These are phyloP conservation scores for Pichia exigua DNA, from an alignment of 805 yeast genomes.

Conservation along the genomic window DNA sequence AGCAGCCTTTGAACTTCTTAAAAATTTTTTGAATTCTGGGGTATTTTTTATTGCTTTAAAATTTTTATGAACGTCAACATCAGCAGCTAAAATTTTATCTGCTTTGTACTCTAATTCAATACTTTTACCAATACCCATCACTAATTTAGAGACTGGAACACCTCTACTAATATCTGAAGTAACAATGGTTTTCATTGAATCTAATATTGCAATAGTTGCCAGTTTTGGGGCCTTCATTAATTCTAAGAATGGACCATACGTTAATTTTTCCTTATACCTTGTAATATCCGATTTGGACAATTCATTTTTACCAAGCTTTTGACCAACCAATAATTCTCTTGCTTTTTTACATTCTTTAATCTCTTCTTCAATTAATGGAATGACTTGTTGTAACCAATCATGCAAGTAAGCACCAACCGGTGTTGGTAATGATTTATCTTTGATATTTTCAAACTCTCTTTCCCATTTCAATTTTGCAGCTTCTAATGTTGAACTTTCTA, in stretches of 20 bases:
- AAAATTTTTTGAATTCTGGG: conserved; percentile 32
- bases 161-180: conserved; percentile 75
- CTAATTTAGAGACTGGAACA: conserved; percentile 76
- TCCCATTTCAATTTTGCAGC: conserved; percentile 89
- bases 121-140: conserved; percentile 73
- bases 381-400: conserved; percentile 73
- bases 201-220: conserved; percentile 79
- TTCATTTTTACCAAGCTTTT: conserved; percentile 8
- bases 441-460: conserved; percentile 53
- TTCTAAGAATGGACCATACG: conserved; percentile 70
- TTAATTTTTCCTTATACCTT: conserved; percentile 31
- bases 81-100: conserved; percentile 52
- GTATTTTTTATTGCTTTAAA: conserved; percentile 41
- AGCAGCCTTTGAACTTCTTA: conserved; percentile 28
- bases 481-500: conserved; percentile 74
- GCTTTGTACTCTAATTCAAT: conserved; percentile 79
- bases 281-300: conserved; percentile 16
- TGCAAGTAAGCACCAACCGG: conserved; percentile 68
- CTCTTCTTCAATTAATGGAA: conserved; percentile 66
- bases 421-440: conserved; percentile 39
- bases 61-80: conserved; percentile 47
- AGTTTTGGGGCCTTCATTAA: conserved; percentile 73
- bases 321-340: conserved; percentile 19
- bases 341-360: conserved; percentile 45
- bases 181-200: conserved; percentile 63